These are phyloP conservation scores for Aspergillus sp. DNA, from an alignment of 2,329 filamentous ascomycete species.

Conservation along the genomic window DNA sequence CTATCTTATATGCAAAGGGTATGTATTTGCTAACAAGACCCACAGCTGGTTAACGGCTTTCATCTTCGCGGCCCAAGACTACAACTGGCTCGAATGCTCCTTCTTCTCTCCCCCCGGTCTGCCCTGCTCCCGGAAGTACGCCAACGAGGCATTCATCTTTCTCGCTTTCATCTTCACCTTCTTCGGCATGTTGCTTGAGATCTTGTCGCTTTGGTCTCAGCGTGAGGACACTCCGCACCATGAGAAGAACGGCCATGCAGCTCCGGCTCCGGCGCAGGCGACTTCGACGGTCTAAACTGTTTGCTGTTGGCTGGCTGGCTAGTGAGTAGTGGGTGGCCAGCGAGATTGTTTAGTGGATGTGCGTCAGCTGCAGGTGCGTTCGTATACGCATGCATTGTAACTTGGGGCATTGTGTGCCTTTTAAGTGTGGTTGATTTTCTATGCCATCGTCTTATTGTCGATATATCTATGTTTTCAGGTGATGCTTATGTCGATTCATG, in stretches of 20 bases:
- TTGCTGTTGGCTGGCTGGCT: no score
- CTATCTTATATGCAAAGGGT: neutral
- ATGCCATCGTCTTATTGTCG: no score
- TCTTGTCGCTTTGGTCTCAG: conserved; percentile 29
- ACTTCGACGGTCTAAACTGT: neutral
- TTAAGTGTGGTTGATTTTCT: neutral
- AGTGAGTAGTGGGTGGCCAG: neutral
- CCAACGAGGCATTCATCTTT: conserved; percentile 41
- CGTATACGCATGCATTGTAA: no score
- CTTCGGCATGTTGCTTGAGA: conserved; percentile 33
- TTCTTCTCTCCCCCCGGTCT: conserved; percentile 25
- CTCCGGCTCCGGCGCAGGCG: neutral
- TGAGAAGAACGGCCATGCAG: conserved; percentile 20
- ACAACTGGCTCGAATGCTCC: conserved; percentile 27
- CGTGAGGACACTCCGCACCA: conserved; percentile 15
- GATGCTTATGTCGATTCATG: no score
- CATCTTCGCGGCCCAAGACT: conserved; percentile 44
- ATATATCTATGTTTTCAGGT: no score
- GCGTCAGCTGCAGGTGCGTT: neutral
- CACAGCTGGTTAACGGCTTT: conserved; percentile 42
- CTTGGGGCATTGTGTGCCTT: no score
- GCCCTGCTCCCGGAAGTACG: conserved; percentile 32
- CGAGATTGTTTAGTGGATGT: neutral
- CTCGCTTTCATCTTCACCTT: conserved; percentile 40
- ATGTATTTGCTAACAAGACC: conserved; percentile 2